These are phyloP conservation scores for Penicillium sp. DNA, from an alignment of 2,329 filamentous ascomycete genomes.

Conservation along the genomic window DNA sequence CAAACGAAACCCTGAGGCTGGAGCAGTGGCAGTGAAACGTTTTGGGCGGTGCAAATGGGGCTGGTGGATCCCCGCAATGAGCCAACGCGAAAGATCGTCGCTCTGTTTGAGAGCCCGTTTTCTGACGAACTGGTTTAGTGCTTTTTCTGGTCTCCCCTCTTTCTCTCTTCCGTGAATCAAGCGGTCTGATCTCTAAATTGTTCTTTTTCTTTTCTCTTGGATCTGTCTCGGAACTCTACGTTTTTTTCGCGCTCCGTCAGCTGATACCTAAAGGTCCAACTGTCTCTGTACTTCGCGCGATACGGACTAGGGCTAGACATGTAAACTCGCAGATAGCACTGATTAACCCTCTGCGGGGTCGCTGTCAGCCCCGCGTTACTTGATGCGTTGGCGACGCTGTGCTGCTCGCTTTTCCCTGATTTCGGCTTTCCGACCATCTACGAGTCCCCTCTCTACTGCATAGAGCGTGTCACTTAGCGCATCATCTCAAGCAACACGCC, in stretches of 20 bases:
- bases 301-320: background rate
- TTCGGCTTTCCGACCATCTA: constrained; percentile 1
- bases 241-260: background rate
- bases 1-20: constrained; percentile 23
- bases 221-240: background rate
- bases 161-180: background rate
- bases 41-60: constrained; percentile 30
- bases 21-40: constrained; percentile 32
- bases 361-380: constrained; percentile 15
- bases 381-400: constrained; percentile 23
- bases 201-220: background rate
- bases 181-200: background rate
- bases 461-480: background rate
- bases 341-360: constrained; percentile 17
- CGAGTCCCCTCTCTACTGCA: constrained; percentile 1
- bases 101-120: constrained; percentile 19
- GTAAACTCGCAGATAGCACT: constrained; percentile 1
- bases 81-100: constrained; percentile 19
- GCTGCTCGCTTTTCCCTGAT: constrained; percentile 18
- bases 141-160: background rate
- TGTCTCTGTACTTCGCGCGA: constrained; percentile 10
- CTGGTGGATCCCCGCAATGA: constrained; percentile 14
- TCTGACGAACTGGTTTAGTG: constrained; percentile 15
- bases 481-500: background rate
- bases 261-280: background rate